Base-by-base conservation (phyloP, 2,329 filamentous ascomycete species). In the Penicillium sp. region DNA sequence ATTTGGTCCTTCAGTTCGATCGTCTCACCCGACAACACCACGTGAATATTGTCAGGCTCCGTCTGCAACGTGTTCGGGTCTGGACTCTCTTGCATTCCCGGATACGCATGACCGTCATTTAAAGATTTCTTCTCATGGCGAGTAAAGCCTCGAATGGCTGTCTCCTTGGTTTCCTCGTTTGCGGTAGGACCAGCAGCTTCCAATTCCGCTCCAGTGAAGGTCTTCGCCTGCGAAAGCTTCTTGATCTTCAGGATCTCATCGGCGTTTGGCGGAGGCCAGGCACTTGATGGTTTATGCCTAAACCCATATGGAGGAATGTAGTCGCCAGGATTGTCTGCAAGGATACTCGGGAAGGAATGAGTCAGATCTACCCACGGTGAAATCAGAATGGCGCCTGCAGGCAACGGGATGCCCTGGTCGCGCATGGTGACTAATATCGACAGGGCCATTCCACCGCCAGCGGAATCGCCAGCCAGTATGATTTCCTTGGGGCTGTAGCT, bases 331-430 rank as follows among this genome's bases (percentile, higher is more conserved):
- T 81, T 83, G 36, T 89, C 81, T 4, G 76, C 80, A 2, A 81
- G 79, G n/a, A 95, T 79, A 56, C 90, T 96, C 0, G 93, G 93
- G 55, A 97, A 97, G 0, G 90, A 96, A 65, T 97, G 91, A 0
- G 89, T 95, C 45, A 97, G 73, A 65, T 98, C 93, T 7, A 91
- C 90, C 93, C 93, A 98, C 0, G 93, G 93, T 43, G 89, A 95
- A 44, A 97, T 87, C 36, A 97, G 75, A 39, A 97, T 84, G 4
- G 86, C 90, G 1, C 93, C 93, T 2, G 93, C 90, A 1, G 93
- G 93, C 26, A 96, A 69, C 5, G 91, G 86, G 11, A 95, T 74
- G 0, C 84, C 85, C 64, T 86, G 85, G 62, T 97, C 90, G 53
- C 93, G 83, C 52, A 97, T 69, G 2, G 83, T 80, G 28, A 94